Evolutionary conservation across 139 green algal species (phyloP).

Genomic region (Chlamydomonas applanata): DNA sequence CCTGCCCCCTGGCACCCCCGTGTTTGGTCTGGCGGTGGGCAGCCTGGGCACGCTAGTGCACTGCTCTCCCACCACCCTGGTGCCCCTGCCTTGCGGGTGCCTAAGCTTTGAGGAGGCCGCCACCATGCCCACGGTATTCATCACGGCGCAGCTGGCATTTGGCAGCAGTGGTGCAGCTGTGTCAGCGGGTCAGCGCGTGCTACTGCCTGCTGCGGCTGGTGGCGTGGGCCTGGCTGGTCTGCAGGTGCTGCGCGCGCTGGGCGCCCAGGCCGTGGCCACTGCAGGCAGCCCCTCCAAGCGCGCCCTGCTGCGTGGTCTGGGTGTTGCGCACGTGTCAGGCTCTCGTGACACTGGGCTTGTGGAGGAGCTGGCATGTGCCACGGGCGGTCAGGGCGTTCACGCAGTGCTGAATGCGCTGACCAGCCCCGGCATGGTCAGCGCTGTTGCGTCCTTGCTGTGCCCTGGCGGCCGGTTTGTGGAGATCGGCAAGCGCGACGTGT

Average conservation of each 20-base stretch:
- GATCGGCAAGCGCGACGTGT: conserved; percentile 90
- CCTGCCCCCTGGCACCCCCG: conserved; percentile 48
- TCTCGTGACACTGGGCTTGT: conserved; percentile 73
- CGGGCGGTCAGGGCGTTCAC: conserved; percentile 41
- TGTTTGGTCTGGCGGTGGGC: conserved; percentile 78
- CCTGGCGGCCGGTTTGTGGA: conserved; percentile 68
- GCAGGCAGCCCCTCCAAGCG: conserved; percentile 74
- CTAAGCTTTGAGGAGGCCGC: conserved; percentile 71
- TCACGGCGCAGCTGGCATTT: conserved; percentile 70
- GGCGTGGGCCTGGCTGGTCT: conserved; percentile 73
- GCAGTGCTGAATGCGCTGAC: conserved; percentile 84
- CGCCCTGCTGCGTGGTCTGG: conserved; percentile 51
- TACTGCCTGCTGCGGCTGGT: conserved; percentile 66
- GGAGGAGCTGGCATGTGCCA: conserved; percentile 26
- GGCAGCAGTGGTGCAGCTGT: conserved; percentile 43
- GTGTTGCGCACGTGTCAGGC: conserved; percentile 37
- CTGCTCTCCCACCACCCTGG: conserved; percentile 49
- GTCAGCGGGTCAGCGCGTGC: conserved; percentile 32
- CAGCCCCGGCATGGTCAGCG: conserved; percentile 67
- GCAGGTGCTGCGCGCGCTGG: conserved; percentile 45
- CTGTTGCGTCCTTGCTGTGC: conserved; percentile 51
- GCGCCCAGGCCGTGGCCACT: conserved; percentile 55
- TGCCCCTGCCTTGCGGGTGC: conserved; percentile 57
- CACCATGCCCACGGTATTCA: conserved; percentile 77
- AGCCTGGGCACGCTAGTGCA: conserved; percentile 66